Evolutionary conservation across 2,329 filamentous ascomycete genomes (phyloP).

Genomic region (Allantophomopsis cytisporea): DNA sequence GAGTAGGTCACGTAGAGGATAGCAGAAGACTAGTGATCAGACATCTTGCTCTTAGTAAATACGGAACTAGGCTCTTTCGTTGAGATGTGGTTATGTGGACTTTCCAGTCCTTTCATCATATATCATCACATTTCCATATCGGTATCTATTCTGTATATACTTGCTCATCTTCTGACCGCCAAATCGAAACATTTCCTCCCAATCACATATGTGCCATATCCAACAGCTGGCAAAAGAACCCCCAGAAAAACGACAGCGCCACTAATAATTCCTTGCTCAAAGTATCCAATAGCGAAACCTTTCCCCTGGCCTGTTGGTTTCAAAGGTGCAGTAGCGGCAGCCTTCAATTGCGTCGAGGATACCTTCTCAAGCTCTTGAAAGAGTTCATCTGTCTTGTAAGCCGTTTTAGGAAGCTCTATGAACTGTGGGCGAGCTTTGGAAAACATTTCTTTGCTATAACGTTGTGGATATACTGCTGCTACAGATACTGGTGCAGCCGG

Average conservation of each 20-base stretch:
- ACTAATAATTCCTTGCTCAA: constrained; percentile 30
- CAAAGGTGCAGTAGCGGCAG: constrained; percentile 12
- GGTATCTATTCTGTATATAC: no score
- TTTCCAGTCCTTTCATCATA: no score
- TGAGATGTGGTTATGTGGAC: no score
- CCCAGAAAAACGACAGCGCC: constrained; percentile 6
- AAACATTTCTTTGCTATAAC: constrained; percentile 30
- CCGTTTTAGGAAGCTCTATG: constrained; percentile 12
- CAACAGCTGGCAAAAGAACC: no score
- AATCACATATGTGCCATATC: no score
- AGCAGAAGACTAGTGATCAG: no score
- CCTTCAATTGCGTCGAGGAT: not conserved
- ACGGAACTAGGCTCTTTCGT: no score
- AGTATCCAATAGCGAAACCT: constrained; percentile 27
- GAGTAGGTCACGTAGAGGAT: no score
- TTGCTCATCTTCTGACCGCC: no score
- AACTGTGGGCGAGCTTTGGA: constrained; percentile 28
- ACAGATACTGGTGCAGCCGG: constrained; percentile 20
- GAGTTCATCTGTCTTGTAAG: not conserved
- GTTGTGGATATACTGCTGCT: constrained; percentile 13
- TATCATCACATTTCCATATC: no score
- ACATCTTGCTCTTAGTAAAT: no score
- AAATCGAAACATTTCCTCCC: no score
- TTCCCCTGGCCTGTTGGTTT: constrained; percentile 20
- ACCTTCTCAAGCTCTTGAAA: not conserved